phyloP scores from a whole-genome alignment of 1,284 basidiomycete genomes.

The Xerocomus nothofagi region DNA sequence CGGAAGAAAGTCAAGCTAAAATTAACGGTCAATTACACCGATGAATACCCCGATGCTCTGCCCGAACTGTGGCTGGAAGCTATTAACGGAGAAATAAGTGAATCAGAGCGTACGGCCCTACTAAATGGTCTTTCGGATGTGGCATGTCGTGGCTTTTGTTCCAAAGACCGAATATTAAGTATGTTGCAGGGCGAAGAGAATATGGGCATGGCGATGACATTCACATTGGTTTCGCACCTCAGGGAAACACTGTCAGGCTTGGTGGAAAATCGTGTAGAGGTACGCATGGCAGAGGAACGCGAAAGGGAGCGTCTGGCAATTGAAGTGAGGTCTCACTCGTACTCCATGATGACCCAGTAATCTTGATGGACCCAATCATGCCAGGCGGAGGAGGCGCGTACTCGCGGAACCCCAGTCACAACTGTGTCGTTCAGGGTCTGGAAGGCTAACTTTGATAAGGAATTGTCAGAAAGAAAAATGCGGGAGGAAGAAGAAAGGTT shows the following conservation, averaged over 20 bases:
- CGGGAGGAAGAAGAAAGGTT: constrained; percentile 83
- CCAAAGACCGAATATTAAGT: constrained; percentile 4
- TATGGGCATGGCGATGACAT: constrained; percentile 97
- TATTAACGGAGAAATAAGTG: constrained; percentile 69
- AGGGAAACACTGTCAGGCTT: constrained; percentile 75
- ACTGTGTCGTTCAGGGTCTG: constrained; percentile 78
- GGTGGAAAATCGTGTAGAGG: constrained; percentile 59
- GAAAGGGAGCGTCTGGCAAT: constrained; percentile 73
- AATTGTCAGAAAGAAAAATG: constrained; percentile 57
- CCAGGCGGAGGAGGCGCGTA: constrained; percentile 86
- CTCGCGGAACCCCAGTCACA: constrained; percentile 89
- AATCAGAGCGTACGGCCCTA: constrained; percentile 56
- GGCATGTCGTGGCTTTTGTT: constrained; percentile 46
- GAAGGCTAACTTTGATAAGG: constrained; percentile 77
- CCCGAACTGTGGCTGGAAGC: constrained; percentile 74
- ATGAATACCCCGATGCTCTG: constrained; percentile 72
- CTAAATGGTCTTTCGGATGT: constrained; percentile 60
- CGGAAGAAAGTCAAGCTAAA: constrained; percentile 67
- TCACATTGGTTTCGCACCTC: constrained; percentile 87
- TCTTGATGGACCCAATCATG: constrained; percentile 2
- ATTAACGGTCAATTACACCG: constrained; percentile 70
- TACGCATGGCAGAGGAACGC: constrained; percentile 59
- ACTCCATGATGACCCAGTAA: not conserved
- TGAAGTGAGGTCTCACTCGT: constrained; percentile 53
- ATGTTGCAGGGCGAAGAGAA: constrained; percentile 79